Conservation (phyloP, 2,329 filamentous ascomycete species). For the Malbranchea zuffiana region DNA sequence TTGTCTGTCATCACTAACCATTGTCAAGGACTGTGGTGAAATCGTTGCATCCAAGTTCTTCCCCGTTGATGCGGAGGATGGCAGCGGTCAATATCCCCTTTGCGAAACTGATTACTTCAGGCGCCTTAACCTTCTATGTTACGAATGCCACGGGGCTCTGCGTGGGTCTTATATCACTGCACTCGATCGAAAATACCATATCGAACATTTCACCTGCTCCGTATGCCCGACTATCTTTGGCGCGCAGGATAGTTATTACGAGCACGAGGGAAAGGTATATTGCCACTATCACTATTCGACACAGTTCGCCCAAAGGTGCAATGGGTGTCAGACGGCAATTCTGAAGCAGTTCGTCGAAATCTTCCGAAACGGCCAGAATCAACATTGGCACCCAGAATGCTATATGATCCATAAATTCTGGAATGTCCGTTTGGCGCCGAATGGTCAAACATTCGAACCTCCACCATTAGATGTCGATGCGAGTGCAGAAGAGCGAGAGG, state of each 20-base stretch:
- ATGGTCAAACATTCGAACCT: conserved; percentile 41
- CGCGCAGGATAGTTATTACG: conserved; percentile 96
- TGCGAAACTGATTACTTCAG: conserved; percentile 98
- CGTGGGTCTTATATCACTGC: conserved; percentile 97
- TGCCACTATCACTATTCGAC: conserved; percentile 99
- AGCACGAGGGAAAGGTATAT: conserved; percentile 91
- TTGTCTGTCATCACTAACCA: conserved; percentile 16
- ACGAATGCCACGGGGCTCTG: conserved; percentile 81
- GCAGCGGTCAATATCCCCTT: conserved; percentile 73
- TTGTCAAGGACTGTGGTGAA: conserved; percentile 74
- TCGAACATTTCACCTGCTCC: conserved; percentile 97
- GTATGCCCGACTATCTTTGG: conserved; percentile 96
- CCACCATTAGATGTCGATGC: conserved; percentile 44
- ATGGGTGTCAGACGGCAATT: conserved; percentile 93
- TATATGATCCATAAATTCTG: conserved; percentile 99
- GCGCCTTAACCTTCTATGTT: conserved; percentile 79
- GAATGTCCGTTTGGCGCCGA: conserved; percentile 77
- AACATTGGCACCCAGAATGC: conserved; percentile 98
- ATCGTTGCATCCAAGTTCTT: conserved; percentile 99
- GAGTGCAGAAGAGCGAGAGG: conserved; percentile 57
- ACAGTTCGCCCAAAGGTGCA: conserved; percentile 89
- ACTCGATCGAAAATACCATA: conserved; percentile 94
- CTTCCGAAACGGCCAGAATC: conserved; percentile 92
- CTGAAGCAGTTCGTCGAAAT: conserved; percentile 99
- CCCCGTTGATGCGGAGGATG: conserved; percentile 82